Evolutionary conservation across 768 basidiomycete genomes (phyloP).

Genomic region (Lactifluus hygrophoroides): DNA sequence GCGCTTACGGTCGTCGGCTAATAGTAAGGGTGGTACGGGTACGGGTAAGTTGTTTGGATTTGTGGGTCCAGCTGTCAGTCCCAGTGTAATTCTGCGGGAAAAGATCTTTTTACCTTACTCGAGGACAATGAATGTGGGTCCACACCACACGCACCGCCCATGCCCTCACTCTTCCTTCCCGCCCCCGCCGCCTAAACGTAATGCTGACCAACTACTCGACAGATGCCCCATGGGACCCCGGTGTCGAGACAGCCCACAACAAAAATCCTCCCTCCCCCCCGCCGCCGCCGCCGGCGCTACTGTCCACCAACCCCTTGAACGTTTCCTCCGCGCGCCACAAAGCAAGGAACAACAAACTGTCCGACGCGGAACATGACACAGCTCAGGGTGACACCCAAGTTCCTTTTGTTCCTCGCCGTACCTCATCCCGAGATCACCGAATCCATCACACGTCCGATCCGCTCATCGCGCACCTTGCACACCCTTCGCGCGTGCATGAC

Average conservation of each 20-base stretch:
- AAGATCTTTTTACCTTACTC: too few relatives aligned
- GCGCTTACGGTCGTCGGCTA: slow-evolving; percentile 12
- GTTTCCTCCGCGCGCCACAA: not conserved
- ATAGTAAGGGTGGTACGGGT: too few relatives aligned
- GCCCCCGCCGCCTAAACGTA: not conserved
- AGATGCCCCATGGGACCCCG: slow-evolving; percentile 6
- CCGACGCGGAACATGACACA: not conserved
- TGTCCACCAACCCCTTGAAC: not conserved
- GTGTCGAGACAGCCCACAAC: too few relatives aligned
- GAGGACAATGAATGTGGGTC: too few relatives aligned
- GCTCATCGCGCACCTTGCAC: not conserved
- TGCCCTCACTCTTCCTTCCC: not conserved
- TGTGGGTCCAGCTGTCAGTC: slow-evolving; percentile 20
- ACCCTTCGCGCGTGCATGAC: not conserved
- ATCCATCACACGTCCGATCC: slow-evolving; percentile 5
- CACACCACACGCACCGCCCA: slow-evolving; percentile 6
- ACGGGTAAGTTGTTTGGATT: slow-evolving; percentile 17
- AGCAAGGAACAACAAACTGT: not conserved
- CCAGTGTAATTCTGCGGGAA: not conserved
- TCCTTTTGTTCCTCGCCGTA: slow-evolving; percentile 5
- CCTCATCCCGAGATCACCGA: not conserved
- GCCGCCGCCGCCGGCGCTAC: not conserved
- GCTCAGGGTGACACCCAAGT: not conserved
- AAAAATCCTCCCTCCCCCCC: not conserved
- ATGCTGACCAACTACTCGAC: slow-evolving; percentile 9